These are phyloP conservation scores for Coniella vitis DNA, from an alignment of 2,329 filamentous ascomycete genomes.

Conservation along the genomic window DNA sequence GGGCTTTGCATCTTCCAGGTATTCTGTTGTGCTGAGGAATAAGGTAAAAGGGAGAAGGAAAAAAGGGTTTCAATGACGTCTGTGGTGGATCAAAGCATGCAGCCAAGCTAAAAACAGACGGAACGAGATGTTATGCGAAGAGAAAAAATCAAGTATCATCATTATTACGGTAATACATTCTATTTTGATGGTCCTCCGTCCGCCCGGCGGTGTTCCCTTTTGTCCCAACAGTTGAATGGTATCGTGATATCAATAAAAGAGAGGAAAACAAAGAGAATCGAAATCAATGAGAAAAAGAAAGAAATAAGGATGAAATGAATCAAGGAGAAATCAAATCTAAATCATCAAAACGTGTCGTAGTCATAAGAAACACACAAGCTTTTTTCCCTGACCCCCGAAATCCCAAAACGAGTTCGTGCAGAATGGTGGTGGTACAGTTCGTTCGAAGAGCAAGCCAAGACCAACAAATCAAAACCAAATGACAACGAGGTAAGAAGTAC, in stretches of 20 bases:
- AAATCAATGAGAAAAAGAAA: no score
- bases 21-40: no score
- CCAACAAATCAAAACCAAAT: background rate
- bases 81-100: background rate
- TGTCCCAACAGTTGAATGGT: slow-evolving; percentile 7
- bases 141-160: background rate
- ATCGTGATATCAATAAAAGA: slow-evolving; percentile 8
- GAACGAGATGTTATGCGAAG: background rate
- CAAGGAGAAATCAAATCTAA: slow-evolving; percentile 3
- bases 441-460: background rate
- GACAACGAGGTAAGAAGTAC: background rate
- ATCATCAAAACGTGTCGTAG: slow-evolving; percentile 7
- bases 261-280: background rate
- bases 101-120: background rate
- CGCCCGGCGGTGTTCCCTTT: slow-evolving; percentile 8
- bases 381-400: slow-evolving; percentile 7
- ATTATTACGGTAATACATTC: slow-evolving; percentile 8
- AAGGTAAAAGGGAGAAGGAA: background rate
- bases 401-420: slow-evolving; percentile 3
- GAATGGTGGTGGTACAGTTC: slow-evolving; percentile 8
- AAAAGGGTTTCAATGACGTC: background rate
- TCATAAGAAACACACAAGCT: slow-evolving; percentile 4
- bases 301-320: background rate
- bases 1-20: background rate
- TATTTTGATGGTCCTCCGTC: slow-evolving; percentile 12